Evolutionary conservation across 371 early-diverging fungal species (phyloP).

Genomic region (Rhizomucor miehei): DNA sequence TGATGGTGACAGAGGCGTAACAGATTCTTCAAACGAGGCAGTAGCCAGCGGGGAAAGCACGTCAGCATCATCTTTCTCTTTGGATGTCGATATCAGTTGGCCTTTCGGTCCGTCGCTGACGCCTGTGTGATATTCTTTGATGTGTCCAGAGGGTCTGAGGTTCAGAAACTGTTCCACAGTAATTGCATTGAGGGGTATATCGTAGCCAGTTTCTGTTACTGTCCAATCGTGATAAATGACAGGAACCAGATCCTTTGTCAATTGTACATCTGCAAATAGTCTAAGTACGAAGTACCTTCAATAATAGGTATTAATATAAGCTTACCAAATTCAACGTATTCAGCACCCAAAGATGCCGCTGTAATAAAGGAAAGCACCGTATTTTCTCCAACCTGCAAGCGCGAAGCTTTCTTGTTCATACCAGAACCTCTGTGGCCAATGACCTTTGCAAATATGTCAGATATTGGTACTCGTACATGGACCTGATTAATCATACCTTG

Average conservation of each 20-base stretch:
- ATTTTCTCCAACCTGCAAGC: constrained; percentile 90
- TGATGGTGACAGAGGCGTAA: not conserved
- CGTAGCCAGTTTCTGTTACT: constrained; percentile 83
- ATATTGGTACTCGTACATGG: not conserved
- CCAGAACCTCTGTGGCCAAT: constrained; percentile 97
- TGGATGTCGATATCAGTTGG: constrained; percentile 15
- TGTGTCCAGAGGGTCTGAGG: constrained; percentile 48
- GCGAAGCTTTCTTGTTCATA: constrained; percentile 67
- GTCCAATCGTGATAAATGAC: constrained; percentile 97
- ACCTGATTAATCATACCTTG: constrained; percentile 30
- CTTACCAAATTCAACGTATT: constrained; percentile 91
- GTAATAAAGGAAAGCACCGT: constrained; percentile 89
- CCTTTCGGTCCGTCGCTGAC: constrained; percentile 33
- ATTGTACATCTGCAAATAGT: constrained; percentile 79
- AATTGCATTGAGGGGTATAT: constrained; percentile 73
- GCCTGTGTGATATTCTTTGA: constrained; percentile 50
- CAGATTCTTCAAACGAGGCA: not conserved
- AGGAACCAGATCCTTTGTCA: constrained; percentile 89
- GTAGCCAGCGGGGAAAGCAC: not conserved
- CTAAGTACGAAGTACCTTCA: not conserved
- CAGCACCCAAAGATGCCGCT: constrained; percentile 85
- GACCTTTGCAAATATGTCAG: constrained; percentile 31
- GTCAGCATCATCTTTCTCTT: constrained; percentile 1
- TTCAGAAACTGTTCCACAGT: constrained; percentile 74
- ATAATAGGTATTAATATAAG: not conserved